Percentiles rank a stretch among this genome's conserved stretches.
phyloP scores from a whole-genome alignment of 306 rosid genomes.

The Vigna radiata region DNA sequence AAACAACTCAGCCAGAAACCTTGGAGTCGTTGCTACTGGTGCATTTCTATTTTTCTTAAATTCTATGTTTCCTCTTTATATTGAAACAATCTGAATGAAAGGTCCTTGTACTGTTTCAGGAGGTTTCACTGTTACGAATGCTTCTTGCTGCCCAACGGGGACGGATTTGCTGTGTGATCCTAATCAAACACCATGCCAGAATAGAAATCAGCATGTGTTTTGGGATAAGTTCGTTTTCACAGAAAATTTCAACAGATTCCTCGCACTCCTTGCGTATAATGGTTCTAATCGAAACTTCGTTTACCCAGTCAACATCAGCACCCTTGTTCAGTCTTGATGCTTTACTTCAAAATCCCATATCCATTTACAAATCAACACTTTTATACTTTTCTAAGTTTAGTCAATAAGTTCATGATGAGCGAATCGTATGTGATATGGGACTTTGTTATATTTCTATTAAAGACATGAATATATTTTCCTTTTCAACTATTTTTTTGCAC shows the following conservation, averaged over 20 bases:
- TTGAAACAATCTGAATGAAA: too few relatives aligned
- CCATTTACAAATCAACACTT: not conserved
- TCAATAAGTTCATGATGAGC: too few relatives aligned
- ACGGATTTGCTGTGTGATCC: constrained; percentile 36
- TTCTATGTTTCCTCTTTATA: not conserved
- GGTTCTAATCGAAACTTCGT: not conserved
- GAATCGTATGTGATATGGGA: too few relatives aligned
- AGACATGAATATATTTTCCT: too few relatives aligned
- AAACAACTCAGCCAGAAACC: not conserved
- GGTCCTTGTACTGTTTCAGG: constrained; percentile 44
- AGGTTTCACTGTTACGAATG: constrained; percentile 47
- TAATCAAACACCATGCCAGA: constrained; percentile 41
- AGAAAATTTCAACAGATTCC: constrained; percentile 36
- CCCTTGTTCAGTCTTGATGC: not conserved
- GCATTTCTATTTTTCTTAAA: not conserved
- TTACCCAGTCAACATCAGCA: not conserved
- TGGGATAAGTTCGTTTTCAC: constrained; percentile 58
- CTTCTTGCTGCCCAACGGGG: constrained; percentile 50
- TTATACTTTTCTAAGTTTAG: too few relatives aligned
- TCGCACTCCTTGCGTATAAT: constrained; percentile 12
- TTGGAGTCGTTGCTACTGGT: constrained; percentile 18
- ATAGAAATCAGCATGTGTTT: constrained; percentile 51
- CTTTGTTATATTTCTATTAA: too few relatives aligned
- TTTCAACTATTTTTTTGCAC: too few relatives aligned
- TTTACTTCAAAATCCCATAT: not conserved